phyloP scores from a whole-genome alignment of 441 rosid genomes.

The Adansonia madagascariensis region DNA sequence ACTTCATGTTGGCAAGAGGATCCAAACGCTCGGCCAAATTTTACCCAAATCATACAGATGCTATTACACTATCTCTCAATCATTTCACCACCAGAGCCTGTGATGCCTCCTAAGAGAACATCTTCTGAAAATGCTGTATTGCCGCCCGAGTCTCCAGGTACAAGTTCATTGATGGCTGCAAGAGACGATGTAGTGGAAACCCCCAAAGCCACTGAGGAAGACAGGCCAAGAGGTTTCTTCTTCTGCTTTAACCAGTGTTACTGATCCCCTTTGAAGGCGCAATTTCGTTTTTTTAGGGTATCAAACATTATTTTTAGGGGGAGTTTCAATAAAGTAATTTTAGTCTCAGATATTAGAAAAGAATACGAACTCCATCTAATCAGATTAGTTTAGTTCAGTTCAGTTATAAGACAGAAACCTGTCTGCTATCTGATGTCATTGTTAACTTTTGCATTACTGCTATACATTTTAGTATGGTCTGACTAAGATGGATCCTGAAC shows the following conservation, averaged over 20 bases:
- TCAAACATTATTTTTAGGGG: slow-evolving; percentile 23
- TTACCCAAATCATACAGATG: slow-evolving; percentile 84
- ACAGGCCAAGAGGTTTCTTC: slow-evolving; percentile 56
- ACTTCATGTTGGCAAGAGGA: slow-evolving; percentile 96
- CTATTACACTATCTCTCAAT: slow-evolving; percentile 68
- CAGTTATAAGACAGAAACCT: slow-evolving; percentile 18
- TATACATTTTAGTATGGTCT: background rate
- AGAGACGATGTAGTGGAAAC: slow-evolving; percentile 54
- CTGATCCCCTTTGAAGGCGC: slow-evolving; percentile 35
- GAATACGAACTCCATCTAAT: background rate
- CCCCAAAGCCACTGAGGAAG: slow-evolving; percentile 43
- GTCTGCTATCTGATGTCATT: background rate
- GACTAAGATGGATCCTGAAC: background rate
- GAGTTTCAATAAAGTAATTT: slow-evolving; percentile 26
- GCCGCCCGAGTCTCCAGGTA: slow-evolving; percentile 87
- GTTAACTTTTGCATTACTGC: too few species aligned
- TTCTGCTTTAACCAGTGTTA: slow-evolving; percentile 71
- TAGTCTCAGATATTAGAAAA: too few species aligned
- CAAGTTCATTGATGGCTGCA: slow-evolving; percentile 74
- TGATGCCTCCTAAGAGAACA: slow-evolving; percentile 52
- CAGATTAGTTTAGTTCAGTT: slow-evolving; percentile 29
- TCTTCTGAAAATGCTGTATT: slow-evolving; percentile 64
- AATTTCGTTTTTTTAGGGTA: slow-evolving; percentile 22
- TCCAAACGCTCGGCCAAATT: slow-evolving; percentile 80
- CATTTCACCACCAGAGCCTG: slow-evolving; percentile 55